Percentiles rank a stretch among this genome's conserved stretches.
These are phyloP conservation scores for Symbiodinium natans DNA, from an alignment of 73 alveolate species.

Conservation along the genomic window DNA sequence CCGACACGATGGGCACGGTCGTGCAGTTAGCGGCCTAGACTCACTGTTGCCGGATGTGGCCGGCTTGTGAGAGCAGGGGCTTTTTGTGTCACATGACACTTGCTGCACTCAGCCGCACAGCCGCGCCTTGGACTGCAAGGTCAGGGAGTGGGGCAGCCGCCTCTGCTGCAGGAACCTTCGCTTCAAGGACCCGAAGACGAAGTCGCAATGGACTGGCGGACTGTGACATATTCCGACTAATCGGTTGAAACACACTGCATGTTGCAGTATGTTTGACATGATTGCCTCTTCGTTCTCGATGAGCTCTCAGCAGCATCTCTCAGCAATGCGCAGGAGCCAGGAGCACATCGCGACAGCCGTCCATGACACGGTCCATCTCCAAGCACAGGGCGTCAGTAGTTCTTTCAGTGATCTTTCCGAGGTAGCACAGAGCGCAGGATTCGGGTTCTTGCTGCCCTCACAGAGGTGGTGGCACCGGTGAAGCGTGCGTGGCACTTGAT, in stretches of 20 bases:
- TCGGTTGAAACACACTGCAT: too few species aligned
- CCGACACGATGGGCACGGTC: conserved; percentile 51
- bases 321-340: conserved; percentile 10
- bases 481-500: conserved; percentile 91
- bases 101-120: too few species aligned
- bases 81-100: not conserved
- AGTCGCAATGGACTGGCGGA: too few species aligned
- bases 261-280: too few species aligned
- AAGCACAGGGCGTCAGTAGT: too few species aligned
- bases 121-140: not conserved
- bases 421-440: too few species aligned
- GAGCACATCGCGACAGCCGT: conserved; percentile 53
- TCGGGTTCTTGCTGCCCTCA: not conserved
- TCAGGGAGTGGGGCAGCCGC: conserved; percentile 68
- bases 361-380: conserved; percentile 21
- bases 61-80: not conserved
- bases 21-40: conserved; percentile 20
- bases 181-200: not conserved
- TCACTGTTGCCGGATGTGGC: not conserved
- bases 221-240: too few species aligned
- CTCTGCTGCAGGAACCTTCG: conserved; percentile 40
- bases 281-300: too few species aligned
- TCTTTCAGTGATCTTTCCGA: too few species aligned
- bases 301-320: too few species aligned
- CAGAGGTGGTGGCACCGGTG: conserved; percentile 64